Evolutionary conservation across 2,329 filamentous ascomycete species (phyloP).

Genomic region (Lecanoromycetidae sp.): DNA sequence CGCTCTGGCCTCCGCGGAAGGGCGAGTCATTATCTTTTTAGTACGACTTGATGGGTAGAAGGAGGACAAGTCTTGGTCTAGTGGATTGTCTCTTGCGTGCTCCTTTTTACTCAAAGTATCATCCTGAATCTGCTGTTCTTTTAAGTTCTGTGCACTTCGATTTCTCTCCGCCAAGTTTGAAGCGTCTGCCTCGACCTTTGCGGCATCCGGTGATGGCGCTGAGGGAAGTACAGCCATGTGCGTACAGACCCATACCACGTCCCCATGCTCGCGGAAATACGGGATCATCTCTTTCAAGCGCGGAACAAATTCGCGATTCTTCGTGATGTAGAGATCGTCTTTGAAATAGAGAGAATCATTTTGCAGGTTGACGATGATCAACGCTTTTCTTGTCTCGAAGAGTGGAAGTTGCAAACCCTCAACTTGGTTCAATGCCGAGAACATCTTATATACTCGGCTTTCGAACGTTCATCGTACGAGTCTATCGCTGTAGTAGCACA

Average conservation of each 20-base stretch:
- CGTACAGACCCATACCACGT: constrained; percentile 76
- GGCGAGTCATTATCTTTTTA: constrained; percentile 14
- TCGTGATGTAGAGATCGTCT: constrained; percentile 54
- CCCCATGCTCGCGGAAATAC: constrained; percentile 59
- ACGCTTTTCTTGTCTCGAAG: constrained; percentile 51
- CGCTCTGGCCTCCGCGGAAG: constrained; percentile 13
- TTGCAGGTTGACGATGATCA: constrained; percentile 78
- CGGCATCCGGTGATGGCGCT: constrained; percentile 6
- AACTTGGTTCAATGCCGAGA: constrained; percentile 11
- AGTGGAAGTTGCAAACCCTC: constrained; percentile 26
- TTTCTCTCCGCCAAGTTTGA: constrained; percentile 12
- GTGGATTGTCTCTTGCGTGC: background rate
- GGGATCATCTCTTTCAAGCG: constrained; percentile 54
- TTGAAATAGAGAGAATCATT: constrained; percentile 69
- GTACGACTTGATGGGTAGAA: constrained; percentile 17
- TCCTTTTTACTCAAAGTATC: constrained; percentile 11
- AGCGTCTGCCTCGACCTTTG: constrained; percentile 13
- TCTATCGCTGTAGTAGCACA: too few species aligned
- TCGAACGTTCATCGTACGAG: too few species aligned
- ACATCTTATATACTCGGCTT: constrained; percentile 17
- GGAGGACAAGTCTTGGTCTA: constrained; percentile 9
- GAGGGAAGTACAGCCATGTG: constrained; percentile 37
- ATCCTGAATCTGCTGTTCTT: constrained; percentile 14
- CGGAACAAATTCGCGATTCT: constrained; percentile 54
- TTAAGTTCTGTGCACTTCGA: constrained; percentile 6